Conservation (phyloP, 2,329 filamentous ascomycete species). For the Sarocladium strictum region DNA sequence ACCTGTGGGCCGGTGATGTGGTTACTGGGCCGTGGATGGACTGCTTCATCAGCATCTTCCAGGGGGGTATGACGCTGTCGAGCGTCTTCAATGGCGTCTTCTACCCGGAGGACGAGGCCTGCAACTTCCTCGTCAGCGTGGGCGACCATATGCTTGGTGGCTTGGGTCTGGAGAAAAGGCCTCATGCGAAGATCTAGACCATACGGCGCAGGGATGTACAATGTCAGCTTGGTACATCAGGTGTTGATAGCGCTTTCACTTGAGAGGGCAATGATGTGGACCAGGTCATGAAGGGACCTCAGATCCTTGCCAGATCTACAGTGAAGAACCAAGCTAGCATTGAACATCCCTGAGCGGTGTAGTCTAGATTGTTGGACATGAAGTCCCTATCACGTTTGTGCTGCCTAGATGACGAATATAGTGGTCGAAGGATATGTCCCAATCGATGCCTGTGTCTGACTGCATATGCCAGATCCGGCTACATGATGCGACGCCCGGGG, state of each 20-base stretch:
- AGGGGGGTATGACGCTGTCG: neutral
- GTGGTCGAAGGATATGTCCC: neutral
- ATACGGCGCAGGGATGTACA: too few relatives aligned
- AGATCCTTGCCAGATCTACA: too few relatives aligned
- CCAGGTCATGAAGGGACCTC: too few relatives aligned
- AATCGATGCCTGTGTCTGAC: conserved; percentile 3
- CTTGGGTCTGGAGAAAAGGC: neutral
- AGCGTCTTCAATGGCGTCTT: conserved; percentile 2
- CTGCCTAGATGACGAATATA: neutral
- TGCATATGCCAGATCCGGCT: neutral
- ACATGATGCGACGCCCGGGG: neutral
- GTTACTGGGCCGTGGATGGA: conserved; percentile 8
- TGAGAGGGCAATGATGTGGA: too few relatives aligned
- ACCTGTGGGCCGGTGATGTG: neutral
- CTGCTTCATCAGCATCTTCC: neutral
- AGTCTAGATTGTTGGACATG: neutral
- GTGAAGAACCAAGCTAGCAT: too few relatives aligned
- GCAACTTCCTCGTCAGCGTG: neutral
- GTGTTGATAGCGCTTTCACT: too few relatives aligned
- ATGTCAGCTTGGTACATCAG: too few relatives aligned
- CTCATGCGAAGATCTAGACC: conserved; percentile 4
- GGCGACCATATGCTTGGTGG: conserved; percentile 2
- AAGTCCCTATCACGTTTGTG: neutral
- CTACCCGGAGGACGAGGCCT: conserved; percentile 2
- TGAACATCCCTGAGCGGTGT: too few relatives aligned